These are phyloP conservation scores for Pichia kudriavzevii DNA, from an alignment of 1,139 yeast species.

Conservation along the genomic window DNA sequence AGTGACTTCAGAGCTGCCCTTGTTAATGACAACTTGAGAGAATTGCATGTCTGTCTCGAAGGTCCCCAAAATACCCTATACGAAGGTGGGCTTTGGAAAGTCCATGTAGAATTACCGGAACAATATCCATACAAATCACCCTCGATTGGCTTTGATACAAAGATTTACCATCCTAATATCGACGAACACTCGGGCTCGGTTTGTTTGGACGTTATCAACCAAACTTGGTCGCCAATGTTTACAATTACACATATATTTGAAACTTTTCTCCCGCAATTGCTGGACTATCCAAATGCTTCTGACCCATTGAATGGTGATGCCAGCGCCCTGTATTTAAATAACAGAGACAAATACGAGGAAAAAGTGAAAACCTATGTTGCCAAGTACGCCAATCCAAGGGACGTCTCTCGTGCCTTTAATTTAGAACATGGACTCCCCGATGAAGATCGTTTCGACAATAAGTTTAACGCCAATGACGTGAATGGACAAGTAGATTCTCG, in stretches of 20 bases:
- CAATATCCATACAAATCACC: conserved; percentile 96
- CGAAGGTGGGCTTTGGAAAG: conserved; percentile 84
- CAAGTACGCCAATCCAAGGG: conserved; percentile 52
- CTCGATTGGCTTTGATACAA: conserved; percentile 87
- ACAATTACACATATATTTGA: conserved; percentile 88
- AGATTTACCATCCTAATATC: conserved; percentile 89
- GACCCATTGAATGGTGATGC: conserved; percentile 95
- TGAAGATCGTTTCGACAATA: conserved; percentile 20
- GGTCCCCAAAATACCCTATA: conserved; percentile 91
- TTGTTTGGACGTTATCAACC: conserved; percentile 93
- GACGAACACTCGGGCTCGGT: conserved; percentile 89
- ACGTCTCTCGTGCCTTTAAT: conserved; percentile 29
- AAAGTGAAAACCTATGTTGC: conserved; percentile 69
- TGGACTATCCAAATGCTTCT: conserved; percentile 87
- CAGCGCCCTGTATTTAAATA: conserved; percentile 68
- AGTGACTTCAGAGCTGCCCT: conserved; percentile 87
- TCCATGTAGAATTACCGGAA: conserved; percentile 91
- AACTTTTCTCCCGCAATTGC: conserved; percentile 83
- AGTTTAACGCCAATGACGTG: conserved; percentile 10
- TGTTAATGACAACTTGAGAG: conserved; percentile 85
- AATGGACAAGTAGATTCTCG: background rate
- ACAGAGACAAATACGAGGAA: conserved; percentile 57
- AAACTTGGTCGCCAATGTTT: conserved; percentile 98
- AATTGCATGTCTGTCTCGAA: conserved; percentile 73
- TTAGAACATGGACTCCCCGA: conserved; percentile 32